Conservation (phyloP, 2,329 filamentous ascomycete genomes). For the Hymenoscyphus fructigenus region DNA sequence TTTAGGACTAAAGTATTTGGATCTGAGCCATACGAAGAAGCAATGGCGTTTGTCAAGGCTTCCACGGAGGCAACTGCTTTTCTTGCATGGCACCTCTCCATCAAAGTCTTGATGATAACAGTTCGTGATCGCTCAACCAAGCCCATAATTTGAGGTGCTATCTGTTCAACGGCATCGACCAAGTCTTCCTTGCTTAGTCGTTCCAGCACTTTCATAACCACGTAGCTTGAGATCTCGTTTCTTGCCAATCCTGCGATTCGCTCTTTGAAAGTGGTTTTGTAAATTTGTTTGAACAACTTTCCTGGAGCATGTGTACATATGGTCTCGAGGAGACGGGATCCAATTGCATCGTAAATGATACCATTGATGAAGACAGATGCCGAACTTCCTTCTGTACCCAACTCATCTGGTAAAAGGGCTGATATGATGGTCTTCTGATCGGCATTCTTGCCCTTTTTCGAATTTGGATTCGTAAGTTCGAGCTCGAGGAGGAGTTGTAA, state of each 20-base stretch:
- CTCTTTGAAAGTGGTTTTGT: conserved; percentile 75
- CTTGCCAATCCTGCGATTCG: conserved; percentile 78
- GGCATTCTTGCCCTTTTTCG: conserved; percentile 59
- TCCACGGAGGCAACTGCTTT: conserved; percentile 49
- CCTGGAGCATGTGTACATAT: conserved; percentile 79
- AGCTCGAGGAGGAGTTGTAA: conserved; percentile 88
- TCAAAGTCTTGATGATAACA: conserved; percentile 75
- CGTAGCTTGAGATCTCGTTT: conserved; percentile 88
- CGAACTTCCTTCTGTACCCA: conserved; percentile 69
- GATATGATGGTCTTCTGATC: conserved; percentile 61
- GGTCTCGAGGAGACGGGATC: conserved; percentile 85
- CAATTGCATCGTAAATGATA: conserved; percentile 85
- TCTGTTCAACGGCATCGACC: conserved; percentile 66
- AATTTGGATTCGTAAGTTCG: conserved; percentile 73
- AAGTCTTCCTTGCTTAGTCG: conserved; percentile 86
- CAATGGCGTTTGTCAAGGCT: conserved; percentile 50
- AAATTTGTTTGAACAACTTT: conserved; percentile 87
- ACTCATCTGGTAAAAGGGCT: conserved; percentile 76
- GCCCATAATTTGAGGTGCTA: conserved; percentile 69
- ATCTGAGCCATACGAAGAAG: conserved; percentile 3
- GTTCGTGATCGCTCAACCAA: conserved; percentile 75
- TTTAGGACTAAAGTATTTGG: conserved; percentile 51
- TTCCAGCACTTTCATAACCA: conserved; percentile 78
- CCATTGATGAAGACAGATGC: conserved; percentile 80
- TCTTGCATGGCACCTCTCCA: conserved; percentile 78